Base-by-base conservation (phyloP, 371 early-diverging fungal genomes). In the Hamiltosporidium tvaerminnensis region DNA sequence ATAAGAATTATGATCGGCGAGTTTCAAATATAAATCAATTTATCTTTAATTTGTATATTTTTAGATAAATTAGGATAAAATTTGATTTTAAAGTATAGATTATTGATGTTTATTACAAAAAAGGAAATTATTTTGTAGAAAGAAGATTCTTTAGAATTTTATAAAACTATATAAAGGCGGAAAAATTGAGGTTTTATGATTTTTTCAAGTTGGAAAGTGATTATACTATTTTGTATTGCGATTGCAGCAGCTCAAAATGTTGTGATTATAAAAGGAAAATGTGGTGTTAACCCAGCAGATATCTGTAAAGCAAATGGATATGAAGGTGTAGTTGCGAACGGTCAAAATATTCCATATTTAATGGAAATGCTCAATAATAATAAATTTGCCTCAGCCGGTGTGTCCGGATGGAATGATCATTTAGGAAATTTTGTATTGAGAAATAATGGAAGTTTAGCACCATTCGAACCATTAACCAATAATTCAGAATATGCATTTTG, bases 401-500 rank as follows among this genome's bases (percentile, higher is more conserved):
- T 69, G 1, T 35, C 2, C 34, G 70, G 70, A 35, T 69, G 56
- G 53, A 69, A 63, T 47, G 68, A 32, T 34, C 44, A 53, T 34
- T 2, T 9, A 33, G 48, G 14, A n/a, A 16, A 61, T 16, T 59
- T 58, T n/a, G 66, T 69, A 12, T 52, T 69, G 16, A 53, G 67
- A 23, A 3, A 7, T 12, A 67, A 61, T 39, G 70, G 70, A 53
- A 39, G 55, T 53, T 7, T 69, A 14, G 66, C 61, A 35, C 68
- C 70, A 48, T 67, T 52, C 32, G 31, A 44, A 1, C 56, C 41
- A 2, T 4, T 39, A 36, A 67, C 61, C 4, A 67, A 60, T 57
- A 2, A 2, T 47, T 48, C 62, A 34, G 55, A 58, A 16, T 57
- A 67, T 61, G 49, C 67, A n/a, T 67, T 67, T 31, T 67, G 67